A percentile compares a stretch with the other conserved stretches of the same genome.
Evolutionary conservation across 139 green algal genomes (phyloP).

Genomic region (Micromonas pusilla): DNA sequence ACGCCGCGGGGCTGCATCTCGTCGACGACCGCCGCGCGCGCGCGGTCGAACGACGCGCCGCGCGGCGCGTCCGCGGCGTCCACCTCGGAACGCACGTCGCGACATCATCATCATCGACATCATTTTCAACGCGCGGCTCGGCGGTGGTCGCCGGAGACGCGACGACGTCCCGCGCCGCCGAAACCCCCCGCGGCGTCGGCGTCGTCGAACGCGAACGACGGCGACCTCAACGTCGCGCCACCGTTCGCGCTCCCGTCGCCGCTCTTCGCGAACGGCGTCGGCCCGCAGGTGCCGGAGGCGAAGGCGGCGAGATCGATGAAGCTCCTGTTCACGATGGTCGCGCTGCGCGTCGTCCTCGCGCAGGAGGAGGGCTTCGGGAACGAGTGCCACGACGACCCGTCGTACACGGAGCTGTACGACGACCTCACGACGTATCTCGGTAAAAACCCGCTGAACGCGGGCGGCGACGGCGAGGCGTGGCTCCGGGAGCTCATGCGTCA

Average conservation of each 20-base stretch:
- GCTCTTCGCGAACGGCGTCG: no score
- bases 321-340: conserved; percentile 29
- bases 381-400: neutral
- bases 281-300: neutral
- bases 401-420: neutral
- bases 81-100: no score
- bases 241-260: no score
- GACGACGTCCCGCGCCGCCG: no score
- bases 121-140: no score
- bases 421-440: neutral
- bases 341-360: conserved; percentile 23
- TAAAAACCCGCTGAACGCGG: neutral
- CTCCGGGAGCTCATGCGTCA: conserved; percentile 11
- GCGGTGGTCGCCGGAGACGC: no score
- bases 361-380: conserved; percentile 25
- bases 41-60: neutral
- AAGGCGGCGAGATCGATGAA: conserved; percentile 18
- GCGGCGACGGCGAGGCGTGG: conserved; percentile 4
- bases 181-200: no score
- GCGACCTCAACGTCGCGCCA: no score
- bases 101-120: no score
- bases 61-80: neutral
- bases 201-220: no score
- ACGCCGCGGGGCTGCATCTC: no score
- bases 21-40: no score